These are phyloP conservation scores for Pichia exigua DNA, from an alignment of 805 yeast species.

Conservation along the genomic window DNA sequence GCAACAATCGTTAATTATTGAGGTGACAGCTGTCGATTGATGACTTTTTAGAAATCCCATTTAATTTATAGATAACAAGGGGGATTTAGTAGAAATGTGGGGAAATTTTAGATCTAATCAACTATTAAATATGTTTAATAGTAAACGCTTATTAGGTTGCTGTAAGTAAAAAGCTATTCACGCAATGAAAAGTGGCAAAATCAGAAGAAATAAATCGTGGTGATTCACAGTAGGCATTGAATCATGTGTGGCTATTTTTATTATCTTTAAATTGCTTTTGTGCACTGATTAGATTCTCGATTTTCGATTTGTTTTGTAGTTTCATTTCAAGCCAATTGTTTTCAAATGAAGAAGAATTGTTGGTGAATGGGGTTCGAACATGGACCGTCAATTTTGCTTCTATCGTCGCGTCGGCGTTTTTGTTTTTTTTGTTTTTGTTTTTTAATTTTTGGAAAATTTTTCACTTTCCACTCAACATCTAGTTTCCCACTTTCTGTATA, in stretches of 20 bases:
- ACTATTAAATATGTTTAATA: too few relatives aligned
- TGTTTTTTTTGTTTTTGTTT: too few relatives aligned
- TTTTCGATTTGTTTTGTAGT: not conserved
- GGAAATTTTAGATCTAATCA: not conserved
- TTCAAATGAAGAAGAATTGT: too few relatives aligned
- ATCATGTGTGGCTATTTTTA: not conserved
- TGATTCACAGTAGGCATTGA: not conserved
- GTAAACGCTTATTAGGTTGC: too few relatives aligned
- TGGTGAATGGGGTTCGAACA: not conserved
- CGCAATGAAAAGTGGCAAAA: too few relatives aligned
- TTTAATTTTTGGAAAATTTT: not conserved
- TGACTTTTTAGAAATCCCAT: conserved; percentile 55
- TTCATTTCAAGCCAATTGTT: too few relatives aligned
- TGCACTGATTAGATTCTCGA: not conserved
- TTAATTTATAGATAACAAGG: not conserved
- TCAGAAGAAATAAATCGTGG: not conserved
- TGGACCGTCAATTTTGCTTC: too few relatives aligned
- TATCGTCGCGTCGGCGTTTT: not conserved
- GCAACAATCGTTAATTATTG: conserved; percentile 47
- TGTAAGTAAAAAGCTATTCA: too few relatives aligned
- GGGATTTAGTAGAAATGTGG: not conserved
- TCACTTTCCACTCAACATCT: not conserved
- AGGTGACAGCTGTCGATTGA: conserved; percentile 64
- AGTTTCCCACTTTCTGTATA: not conserved
- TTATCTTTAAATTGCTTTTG: not conserved